A percentile compares a stretch with the other conserved stretches of the same genome.
phyloP scores from a whole-genome alignment of 164 flowering plant genomes.

The Stephania yunnanensis region DNA sequence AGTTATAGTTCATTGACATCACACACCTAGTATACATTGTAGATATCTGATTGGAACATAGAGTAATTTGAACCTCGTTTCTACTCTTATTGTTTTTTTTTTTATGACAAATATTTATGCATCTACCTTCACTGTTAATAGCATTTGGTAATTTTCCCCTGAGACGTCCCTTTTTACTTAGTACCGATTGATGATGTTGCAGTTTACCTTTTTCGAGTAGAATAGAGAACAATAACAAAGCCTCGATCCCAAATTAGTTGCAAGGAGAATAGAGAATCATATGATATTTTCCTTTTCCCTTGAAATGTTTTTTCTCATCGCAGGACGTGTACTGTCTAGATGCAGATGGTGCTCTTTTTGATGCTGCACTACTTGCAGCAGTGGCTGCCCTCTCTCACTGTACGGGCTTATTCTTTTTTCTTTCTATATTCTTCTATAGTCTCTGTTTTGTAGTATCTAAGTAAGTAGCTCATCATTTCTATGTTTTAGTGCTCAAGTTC shows the following conservation, averaged over 20 bases:
- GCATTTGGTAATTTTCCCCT: too few relatives aligned
- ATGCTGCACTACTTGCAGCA: slow-evolving; percentile 88
- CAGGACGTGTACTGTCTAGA: slow-evolving; percentile 95
- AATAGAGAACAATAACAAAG: not conserved
- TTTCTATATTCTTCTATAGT: not conserved
- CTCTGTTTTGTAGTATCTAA: not conserved
- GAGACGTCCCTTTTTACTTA: too few relatives aligned
- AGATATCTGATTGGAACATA: too few relatives aligned
- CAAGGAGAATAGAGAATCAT: not conserved
- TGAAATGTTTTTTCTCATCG: not conserved
- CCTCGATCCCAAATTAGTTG: not conserved
- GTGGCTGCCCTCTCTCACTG: slow-evolving; percentile 84
- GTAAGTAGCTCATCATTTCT: not conserved
- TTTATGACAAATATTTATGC: too few relatives aligned
- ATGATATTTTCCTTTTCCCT: not conserved
- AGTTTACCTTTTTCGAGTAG: too few relatives aligned
- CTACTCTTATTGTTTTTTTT: too few relatives aligned
- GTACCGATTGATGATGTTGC: too few relatives aligned
- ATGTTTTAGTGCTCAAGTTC: too few relatives aligned
- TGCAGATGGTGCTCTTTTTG: slow-evolving; percentile 96
- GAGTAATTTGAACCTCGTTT: too few relatives aligned
- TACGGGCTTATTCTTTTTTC: slow-evolving; percentile 29
- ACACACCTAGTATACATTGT: too few relatives aligned
- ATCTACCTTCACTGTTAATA: too few relatives aligned
- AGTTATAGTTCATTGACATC: too few relatives aligned